Base-by-base conservation (phyloP, 129 eudicot genomes). In the Kitagawia praeruptora region DNA sequence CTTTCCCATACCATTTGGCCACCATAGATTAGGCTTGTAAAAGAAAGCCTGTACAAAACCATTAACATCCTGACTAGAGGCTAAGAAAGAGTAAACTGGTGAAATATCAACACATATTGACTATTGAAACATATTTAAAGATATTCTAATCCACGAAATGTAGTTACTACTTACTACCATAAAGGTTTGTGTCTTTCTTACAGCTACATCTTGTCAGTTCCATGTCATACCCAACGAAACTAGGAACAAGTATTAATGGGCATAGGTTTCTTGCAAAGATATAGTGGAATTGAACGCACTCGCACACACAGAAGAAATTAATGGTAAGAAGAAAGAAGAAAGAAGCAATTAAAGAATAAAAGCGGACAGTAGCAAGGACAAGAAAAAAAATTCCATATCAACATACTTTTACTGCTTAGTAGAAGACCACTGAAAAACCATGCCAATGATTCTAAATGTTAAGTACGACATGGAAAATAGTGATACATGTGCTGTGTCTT, bases 1-100 rank as follows among this genome's bases (percentile, higher is more conserved):
- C 85, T 96, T 87, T 77, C 99, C 99, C 99, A 96, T 96, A 46
- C 99, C 99, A 85, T 96, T 96, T 79, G 99, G 99, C 99, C 99
- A 96, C 99, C 99, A 96, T 41, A 96, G 79, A 75, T 89, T 81
- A 74, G 99, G 99, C 77, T 96, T 96, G 88, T 96, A 90, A 87
- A 96, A 96, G 72, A 90, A 96, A 63, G 87, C 89, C 99, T 96
- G 90, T 78, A 67, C 38, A 48, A 78, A 76, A 74, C 48, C 82
- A 81, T 79, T 16, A 75, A 40, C 71, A 81, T 80, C 37, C 42
- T 61, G 28, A 61, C 34, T 8, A 79, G 51, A 75, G 78, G 38
- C 51, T 45, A 61, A 45, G 27, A 27, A 42, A 42, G 77, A 44
- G 25, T 44, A 73, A 38, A 71, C 6, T 44, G 18, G 19, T 44